phyloP scores from a whole-genome alignment of 225 moss, liverwort and hornwort genomes.

The Pseudoscleropodium purum region DNA sequence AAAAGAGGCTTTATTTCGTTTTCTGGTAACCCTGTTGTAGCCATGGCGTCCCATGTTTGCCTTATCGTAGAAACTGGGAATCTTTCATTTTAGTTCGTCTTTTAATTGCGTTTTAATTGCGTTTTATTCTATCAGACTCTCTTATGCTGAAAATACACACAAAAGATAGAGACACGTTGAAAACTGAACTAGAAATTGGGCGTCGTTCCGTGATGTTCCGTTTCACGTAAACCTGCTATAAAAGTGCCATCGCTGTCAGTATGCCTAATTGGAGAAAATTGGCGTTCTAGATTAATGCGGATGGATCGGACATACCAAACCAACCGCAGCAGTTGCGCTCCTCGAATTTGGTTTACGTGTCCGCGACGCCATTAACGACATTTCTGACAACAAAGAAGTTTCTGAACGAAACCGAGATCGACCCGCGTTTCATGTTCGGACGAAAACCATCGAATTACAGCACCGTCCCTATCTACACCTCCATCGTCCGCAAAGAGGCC shows the following conservation, averaged over 20 bases:
- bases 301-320: conserved; percentile 4
- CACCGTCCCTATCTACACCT: conserved; percentile 1
- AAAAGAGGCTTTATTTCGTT: background rate
- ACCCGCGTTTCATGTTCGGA: conserved; percentile 8
- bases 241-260: background rate
- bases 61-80: background rate
- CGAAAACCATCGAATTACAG: background rate
- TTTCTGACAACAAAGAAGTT: conserved; percentile 8
- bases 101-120: background rate
- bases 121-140: background rate
- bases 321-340: background rate
- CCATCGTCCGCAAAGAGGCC: conserved; percentile 6
- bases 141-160: background rate
- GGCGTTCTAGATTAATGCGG: background rate
- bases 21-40: background rate
- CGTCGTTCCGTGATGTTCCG: background rate
- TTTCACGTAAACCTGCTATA: background rate
- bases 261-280: background rate
- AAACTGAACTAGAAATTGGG: background rate
- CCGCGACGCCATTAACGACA: background rate
- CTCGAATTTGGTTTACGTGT: background rate
- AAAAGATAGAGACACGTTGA: background rate
- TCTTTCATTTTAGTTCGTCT: background rate
- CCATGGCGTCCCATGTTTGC: background rate
- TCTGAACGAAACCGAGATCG: background rate